Percentiles rank a stretch among this genome's conserved stretches.
Conservation (phyloP, 108 stramenopile genomes). For the Chaetoceros muelleri region DNA sequence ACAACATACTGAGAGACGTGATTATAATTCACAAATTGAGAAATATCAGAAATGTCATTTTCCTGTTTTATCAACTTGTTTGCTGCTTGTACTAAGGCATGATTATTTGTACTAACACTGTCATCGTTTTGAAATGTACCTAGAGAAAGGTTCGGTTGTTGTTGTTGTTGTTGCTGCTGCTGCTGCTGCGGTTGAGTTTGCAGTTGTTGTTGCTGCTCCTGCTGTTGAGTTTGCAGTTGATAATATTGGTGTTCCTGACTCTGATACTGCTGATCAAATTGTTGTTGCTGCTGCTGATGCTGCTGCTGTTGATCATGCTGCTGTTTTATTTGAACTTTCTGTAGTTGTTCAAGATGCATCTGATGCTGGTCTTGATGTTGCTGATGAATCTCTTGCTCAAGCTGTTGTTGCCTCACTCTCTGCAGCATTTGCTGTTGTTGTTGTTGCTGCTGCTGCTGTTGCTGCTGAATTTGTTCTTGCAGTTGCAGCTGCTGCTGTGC, state of each 20-base stretch:
- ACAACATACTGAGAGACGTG: no score
- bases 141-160: no score
- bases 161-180: not conserved
- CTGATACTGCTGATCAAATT: not conserved
- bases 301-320: not conserved
- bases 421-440: constrained; percentile 9
- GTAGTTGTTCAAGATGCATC: not conserved
- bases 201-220: not conserved
- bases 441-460: constrained; percentile 13
- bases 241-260: not conserved
- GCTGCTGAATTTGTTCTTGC: constrained; percentile 14
- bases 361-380: not conserved
- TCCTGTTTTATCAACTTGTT: no score
- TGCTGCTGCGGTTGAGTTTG: no score
- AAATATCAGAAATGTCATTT: no score
- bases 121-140: no score
- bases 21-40: no score
- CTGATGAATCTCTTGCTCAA: constrained; percentile 3
- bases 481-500: constrained; percentile 10
- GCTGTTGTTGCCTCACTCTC: constrained; percentile 13
- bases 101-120: no score
- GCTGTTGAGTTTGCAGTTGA: not conserved
- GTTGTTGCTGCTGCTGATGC: not conserved
- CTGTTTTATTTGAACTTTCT: not conserved
- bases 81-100: no score